Percentiles rank a stretch among this genome's conserved stretches.
Evolutionary conservation across 1,139 yeast genomes (phyloP).

Genomic region (Suhomyces wounanorum): DNA sequence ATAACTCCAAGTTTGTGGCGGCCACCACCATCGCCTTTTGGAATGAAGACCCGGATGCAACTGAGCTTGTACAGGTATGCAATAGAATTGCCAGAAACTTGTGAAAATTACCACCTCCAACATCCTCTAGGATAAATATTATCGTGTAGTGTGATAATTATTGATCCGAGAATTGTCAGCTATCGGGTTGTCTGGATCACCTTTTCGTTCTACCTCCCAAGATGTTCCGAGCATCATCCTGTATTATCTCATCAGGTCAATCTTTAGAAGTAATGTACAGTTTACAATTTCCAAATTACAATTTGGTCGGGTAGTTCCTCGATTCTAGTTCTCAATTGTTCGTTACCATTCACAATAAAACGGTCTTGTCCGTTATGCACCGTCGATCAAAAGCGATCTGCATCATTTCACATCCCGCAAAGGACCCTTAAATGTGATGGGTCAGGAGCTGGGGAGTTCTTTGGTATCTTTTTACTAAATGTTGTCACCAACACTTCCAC

Average conservation of each 20-base stretch:
- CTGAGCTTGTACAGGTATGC: constrained; percentile 7
- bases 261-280: too few relatives aligned
- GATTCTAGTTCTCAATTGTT: too few relatives aligned
- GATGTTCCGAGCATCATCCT: not conserved
- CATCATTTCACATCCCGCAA: not conserved
- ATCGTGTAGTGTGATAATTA: not conserved
- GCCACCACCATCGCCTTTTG: constrained; percentile 25
- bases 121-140: not conserved
- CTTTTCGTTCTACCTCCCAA: not conserved
- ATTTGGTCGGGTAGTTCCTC: too few relatives aligned
- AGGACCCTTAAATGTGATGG: not conserved
- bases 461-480: not conserved
- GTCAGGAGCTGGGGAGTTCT: not conserved
- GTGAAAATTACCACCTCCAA: not conserved
- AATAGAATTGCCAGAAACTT: constrained; percentile 5
- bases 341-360: not conserved
- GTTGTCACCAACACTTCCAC: too few relatives aligned
- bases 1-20: constrained; percentile 39
- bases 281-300: too few relatives aligned
- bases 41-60: constrained; percentile 3
- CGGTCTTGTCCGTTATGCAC: not conserved
- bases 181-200: not conserved
- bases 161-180: not conserved
- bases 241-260: not conserved
- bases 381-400: not conserved